These are phyloP conservation scores for Hypoxylon sp. DNA, from an alignment of 2,329 filamentous ascomycete species.

Conservation along the genomic window DNA sequence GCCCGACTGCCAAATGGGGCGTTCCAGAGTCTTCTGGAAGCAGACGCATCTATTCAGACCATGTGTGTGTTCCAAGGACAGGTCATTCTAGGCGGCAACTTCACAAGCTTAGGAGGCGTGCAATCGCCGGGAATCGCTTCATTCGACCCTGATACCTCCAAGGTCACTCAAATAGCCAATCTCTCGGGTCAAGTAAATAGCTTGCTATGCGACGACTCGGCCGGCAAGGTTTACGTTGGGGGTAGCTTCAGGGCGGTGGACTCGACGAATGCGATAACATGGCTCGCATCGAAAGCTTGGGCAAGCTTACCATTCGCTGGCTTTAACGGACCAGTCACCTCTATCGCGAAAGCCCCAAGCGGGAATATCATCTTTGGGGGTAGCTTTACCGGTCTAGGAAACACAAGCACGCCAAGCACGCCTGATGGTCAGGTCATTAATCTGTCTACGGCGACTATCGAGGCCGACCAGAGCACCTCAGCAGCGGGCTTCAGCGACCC, in stretches of 20 bases:
- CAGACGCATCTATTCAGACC: constrained; percentile 84
- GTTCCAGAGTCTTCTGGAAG: constrained; percentile 75
- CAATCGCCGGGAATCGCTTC: constrained; percentile 81
- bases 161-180: constrained; percentile 78
- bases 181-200: constrained; percentile 83
- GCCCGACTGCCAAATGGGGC: constrained; percentile 85
- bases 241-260: constrained; percentile 82
- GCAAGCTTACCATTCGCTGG: constrained; percentile 86
- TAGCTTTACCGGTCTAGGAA: constrained; percentile 86
- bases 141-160: constrained; percentile 75
- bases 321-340: constrained; percentile 90
- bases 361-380: constrained; percentile 93
- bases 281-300: constrained; percentile 74
- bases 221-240: constrained; percentile 86
- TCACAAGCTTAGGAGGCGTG: constrained; percentile 84
- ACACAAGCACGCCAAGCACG: constrained; percentile 71
- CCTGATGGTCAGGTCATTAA: constrained; percentile 84
- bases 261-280: constrained; percentile 89
- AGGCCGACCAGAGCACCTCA: constrained; percentile 68
- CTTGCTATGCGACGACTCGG: constrained; percentile 80
- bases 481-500: constrained; percentile 75
- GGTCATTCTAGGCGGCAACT: constrained; percentile 91
- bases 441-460: constrained; percentile 78
- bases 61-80: constrained; percentile 82
- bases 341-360: constrained; percentile 80